phyloP scores from a whole-genome alignment of 257 asterid genomes.

The Ligustrum vulgare region DNA sequence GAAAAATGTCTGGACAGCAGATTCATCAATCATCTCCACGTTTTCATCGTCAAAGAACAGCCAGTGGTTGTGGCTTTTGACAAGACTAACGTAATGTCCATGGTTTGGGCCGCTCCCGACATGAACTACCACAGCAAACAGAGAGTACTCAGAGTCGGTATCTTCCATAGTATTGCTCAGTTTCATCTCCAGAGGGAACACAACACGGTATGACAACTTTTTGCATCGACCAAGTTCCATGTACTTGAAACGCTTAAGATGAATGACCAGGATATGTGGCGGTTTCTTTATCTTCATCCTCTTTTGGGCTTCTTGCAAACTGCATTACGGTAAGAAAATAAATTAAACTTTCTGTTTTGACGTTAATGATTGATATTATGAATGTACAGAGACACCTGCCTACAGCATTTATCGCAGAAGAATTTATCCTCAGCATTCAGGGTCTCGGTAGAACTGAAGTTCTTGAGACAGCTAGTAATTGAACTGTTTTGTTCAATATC shows the following conservation, averaged over 20 bases:
- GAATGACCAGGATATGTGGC: slow-evolving; percentile 73
- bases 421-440: slow-evolving; percentile 48
- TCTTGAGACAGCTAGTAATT: slow-evolving; percentile 92
- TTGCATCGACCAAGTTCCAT: slow-evolving; percentile 72
- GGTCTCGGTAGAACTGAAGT: slow-evolving; percentile 91
- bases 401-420: slow-evolving; percentile 59
- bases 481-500: slow-evolving; percentile 97
- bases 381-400: slow-evolving; percentile 27
- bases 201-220: slow-evolving; percentile 72
- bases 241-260: slow-evolving; percentile 82
- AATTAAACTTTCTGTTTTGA: slow-evolving; percentile 10
- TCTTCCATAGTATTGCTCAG: slow-evolving; percentile 58
- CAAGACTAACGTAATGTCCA: slow-evolving; percentile 80
- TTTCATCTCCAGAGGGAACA: slow-evolving; percentile 75
- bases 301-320: slow-evolving; percentile 88
- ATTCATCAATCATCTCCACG: slow-evolving; percentile 78
- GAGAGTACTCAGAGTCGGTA: slow-evolving; percentile 62
- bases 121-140: slow-evolving; percentile 78
- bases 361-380: neutral
- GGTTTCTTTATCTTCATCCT: slow-evolving; percentile 80
- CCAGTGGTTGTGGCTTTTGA: slow-evolving; percentile 84
- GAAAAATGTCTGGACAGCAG: slow-evolving; percentile 72
- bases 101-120: slow-evolving; percentile 83
- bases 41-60: slow-evolving; percentile 78
- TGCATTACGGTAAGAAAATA: slow-evolving; percentile 25